These are phyloP conservation scores for Daldinia eschscholtzii DNA, from an alignment of 2,329 filamentous ascomycete genomes.

Conservation along the genomic window DNA sequence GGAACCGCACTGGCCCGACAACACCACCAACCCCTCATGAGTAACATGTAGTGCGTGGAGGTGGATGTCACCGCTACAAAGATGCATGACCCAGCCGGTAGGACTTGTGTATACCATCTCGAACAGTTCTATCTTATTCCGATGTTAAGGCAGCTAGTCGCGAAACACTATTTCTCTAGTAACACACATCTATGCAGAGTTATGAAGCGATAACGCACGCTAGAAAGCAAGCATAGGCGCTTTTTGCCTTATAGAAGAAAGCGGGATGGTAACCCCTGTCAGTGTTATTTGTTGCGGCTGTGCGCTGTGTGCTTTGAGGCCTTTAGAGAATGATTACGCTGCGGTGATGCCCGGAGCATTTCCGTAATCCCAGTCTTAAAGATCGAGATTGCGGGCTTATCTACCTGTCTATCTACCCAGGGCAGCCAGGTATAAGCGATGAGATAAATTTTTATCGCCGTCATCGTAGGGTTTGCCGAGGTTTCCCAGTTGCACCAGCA, in stretches of 20 bases:
- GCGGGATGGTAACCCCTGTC: neutral
- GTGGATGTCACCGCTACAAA: slow-evolving; percentile 35
- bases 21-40: slow-evolving; percentile 44
- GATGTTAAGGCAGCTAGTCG: slow-evolving; percentile 29
- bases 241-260: neutral
- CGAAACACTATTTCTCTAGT: slow-evolving; percentile 15
- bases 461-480: slow-evolving; percentile 34
- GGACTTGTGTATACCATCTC: slow-evolving; percentile 14
- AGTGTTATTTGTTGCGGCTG: neutral
- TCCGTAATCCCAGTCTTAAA: slow-evolving; percentile 21
- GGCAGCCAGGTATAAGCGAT: neutral
- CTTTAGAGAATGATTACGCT: slow-evolving; percentile 3
- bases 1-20: slow-evolving; percentile 38
- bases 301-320: neutral
- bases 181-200: slow-evolving; percentile 13
- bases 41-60: slow-evolving; percentile 30
- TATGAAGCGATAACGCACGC: slow-evolving; percentile 19
- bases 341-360: slow-evolving; percentile 29
- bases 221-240: slow-evolving; percentile 2
- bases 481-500: slow-evolving; percentile 32
- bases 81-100: slow-evolving; percentile 28
- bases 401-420: neutral
- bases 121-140: slow-evolving; percentile 24
- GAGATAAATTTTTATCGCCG: slow-evolving; percentile 17
- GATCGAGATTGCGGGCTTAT: slow-evolving; percentile 38